These are phyloP conservation scores for Petrea volubilis DNA, from an alignment of 257 asterid genomes.

Conservation along the genomic window DNA sequence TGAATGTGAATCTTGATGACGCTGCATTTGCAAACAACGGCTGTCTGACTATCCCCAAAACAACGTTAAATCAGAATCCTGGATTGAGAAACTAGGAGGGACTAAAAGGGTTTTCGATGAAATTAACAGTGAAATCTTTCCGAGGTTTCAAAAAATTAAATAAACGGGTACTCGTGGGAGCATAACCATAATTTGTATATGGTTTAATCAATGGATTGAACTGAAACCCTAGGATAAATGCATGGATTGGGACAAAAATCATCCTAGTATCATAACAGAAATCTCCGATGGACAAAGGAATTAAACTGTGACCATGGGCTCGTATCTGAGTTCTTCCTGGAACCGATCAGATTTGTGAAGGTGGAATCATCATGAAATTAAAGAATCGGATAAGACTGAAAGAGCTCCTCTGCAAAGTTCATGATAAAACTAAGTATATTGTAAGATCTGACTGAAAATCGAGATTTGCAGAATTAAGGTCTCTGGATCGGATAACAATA, in stretches of 20 bases:
- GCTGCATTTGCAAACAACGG: slow-evolving; percentile 52
- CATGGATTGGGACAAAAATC: neutral
- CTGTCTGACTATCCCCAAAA: neutral
- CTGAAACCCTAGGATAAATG: slow-evolving; percentile 22
- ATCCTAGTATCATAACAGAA: neutral
- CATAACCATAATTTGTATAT: neutral
- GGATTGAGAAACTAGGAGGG: slow-evolving; percentile 2
- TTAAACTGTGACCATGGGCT: neutral
- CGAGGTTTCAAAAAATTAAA: neutral
- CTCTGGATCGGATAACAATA: neutral
- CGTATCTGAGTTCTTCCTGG: neutral
- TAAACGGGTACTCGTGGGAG: neutral
- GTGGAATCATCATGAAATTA: neutral
- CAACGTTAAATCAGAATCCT: neutral
- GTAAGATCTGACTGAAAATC: neutral
- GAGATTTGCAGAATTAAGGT: neutral
- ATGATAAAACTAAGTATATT: neutral
- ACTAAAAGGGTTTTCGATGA: neutral
- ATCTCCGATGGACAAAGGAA: neutral
- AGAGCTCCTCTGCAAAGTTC: too few species aligned
- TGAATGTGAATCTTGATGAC: slow-evolving; percentile 56
- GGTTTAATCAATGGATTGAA: neutral
- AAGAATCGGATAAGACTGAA: neutral
- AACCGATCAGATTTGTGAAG: neutral
- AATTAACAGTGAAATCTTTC: neutral